These are phyloP conservation scores for Raphanus raphanistrum DNA, from an alignment of 345 rosid genomes.

Conservation along the genomic window DNA sequence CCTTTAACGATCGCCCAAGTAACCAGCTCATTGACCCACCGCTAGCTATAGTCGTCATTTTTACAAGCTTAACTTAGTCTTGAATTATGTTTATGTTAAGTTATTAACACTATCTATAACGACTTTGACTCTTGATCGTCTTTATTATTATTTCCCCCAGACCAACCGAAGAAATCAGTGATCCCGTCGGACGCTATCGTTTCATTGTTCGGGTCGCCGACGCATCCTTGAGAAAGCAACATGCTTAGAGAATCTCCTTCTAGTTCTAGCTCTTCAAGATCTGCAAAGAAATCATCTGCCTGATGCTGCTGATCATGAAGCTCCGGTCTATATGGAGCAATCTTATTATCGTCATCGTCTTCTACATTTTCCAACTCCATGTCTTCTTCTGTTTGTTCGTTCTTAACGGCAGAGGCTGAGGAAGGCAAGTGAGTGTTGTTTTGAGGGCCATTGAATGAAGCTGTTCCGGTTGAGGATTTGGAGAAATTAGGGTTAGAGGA, in stretches of 20 bases:
- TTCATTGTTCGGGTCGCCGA: slow-evolving; percentile 29
- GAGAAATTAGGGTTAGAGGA: slow-evolving; percentile 25
- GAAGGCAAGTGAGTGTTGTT: slow-evolving; percentile 27
- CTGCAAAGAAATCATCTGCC: slow-evolving; percentile 61
- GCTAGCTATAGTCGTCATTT: slow-evolving; percentile 14
- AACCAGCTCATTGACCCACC: slow-evolving; percentile 15
- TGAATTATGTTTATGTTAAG: neutral
- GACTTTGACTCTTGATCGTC: slow-evolving; percentile 23
- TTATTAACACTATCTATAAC: slow-evolving; percentile 29
- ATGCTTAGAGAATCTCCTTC: slow-evolving; percentile 64
- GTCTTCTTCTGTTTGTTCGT: slow-evolving; percentile 38
- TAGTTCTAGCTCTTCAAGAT: slow-evolving; percentile 58
- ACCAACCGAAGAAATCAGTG: slow-evolving; percentile 46
- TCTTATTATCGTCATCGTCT: slow-evolving; percentile 5
- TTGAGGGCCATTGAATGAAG: slow-evolving; percentile 25
- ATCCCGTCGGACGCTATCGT: slow-evolving; percentile 46
- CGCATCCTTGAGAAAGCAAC: slow-evolving; percentile 54
- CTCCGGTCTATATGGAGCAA: slow-evolving; percentile 29
- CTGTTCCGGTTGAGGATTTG: slow-evolving; percentile 4
- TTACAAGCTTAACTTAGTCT: slow-evolving; percentile 20
- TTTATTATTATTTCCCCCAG: slow-evolving; percentile 21
- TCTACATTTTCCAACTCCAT: slow-evolving; percentile 38
- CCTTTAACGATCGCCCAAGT: slow-evolving; percentile 5
- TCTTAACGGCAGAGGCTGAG: slow-evolving; percentile 42
- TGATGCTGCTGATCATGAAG: slow-evolving; percentile 33